Evolutionary conservation across 164 flowering plant genomes (phyloP).

Genomic region (Tetracentron sinense): DNA sequence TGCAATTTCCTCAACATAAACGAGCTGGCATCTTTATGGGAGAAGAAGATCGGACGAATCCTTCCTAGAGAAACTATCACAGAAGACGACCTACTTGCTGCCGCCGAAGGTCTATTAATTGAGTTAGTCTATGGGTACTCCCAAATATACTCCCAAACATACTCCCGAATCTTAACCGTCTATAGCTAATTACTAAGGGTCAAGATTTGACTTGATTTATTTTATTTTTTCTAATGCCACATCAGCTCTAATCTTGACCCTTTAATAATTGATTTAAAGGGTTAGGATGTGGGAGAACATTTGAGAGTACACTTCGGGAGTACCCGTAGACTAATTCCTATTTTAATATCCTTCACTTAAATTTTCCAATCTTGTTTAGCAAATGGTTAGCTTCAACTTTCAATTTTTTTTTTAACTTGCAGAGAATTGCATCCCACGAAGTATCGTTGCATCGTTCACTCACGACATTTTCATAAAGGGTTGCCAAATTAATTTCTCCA

Average conservation of each 20-base stretch:
- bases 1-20: constrained; percentile 46
- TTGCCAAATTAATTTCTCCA: constrained; percentile 38
- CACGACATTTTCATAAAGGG: constrained; percentile 62
- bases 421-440: constrained; percentile 57
- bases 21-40: constrained; percentile 61
- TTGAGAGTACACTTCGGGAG: too few relatives aligned
- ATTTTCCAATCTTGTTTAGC: background rate
- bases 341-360: background rate
- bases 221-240: too few relatives aligned
- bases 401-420: constrained; percentile 10
- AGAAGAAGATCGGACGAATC: constrained; percentile 41
- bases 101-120: constrained; percentile 46
- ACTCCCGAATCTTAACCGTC: too few relatives aligned
- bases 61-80: constrained; percentile 50
- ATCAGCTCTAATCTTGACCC: too few relatives aligned
- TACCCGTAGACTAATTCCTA: too few relatives aligned
- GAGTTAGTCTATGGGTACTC: too few relatives aligned
- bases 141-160: too few relatives aligned
- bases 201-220: too few relatives aligned
- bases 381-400: background rate
- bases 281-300: too few relatives aligned
- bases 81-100: constrained; percentile 40
- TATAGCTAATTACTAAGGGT: too few relatives aligned
- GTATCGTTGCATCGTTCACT: constrained; percentile 56
- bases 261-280: too few relatives aligned